Evolutionary conservation across 345 rosid species (phyloP).

Genomic region (Salix suchowensis): DNA sequence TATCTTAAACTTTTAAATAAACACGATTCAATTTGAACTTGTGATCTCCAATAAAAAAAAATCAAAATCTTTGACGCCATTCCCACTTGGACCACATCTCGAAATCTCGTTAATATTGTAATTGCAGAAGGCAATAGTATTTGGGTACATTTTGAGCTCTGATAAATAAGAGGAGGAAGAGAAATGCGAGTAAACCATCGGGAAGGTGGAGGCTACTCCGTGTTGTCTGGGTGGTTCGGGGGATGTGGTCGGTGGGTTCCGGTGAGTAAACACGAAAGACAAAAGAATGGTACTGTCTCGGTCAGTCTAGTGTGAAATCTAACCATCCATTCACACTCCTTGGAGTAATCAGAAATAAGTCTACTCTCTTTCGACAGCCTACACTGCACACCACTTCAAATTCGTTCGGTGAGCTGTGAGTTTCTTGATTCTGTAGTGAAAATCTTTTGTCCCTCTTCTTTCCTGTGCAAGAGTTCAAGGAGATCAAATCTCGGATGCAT

Average conservation of each 20-base stretch:
- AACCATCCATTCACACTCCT: background rate
- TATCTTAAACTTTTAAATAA: no score
- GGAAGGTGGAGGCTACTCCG: background rate
- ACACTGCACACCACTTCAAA: background rate
- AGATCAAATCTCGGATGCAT: background rate
- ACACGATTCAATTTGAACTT: no score
- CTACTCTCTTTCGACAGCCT: background rate
- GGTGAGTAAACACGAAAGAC: background rate
- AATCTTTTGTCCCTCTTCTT: background rate
- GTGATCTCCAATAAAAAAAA: no score
- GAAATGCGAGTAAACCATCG: background rate
- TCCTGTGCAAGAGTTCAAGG: background rate
- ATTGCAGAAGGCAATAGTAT: no score
- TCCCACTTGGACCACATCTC: no score
- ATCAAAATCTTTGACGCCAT: no score
- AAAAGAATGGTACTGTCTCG: background rate
- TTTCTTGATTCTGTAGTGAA: background rate
- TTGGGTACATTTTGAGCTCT: background rate
- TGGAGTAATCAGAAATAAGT: background rate
- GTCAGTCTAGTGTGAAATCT: background rate
- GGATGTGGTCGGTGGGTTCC: constrained; percentile 13
- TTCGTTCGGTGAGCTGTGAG: background rate
- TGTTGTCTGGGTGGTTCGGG: background rate
- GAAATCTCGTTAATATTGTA: background rate
- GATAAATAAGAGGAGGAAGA: background rate